Percentiles rank a stretch among this genome's conserved stretches.
Conservation (phyloP, 1,139 yeast species). For the Geotrichum australiense region DNA sequence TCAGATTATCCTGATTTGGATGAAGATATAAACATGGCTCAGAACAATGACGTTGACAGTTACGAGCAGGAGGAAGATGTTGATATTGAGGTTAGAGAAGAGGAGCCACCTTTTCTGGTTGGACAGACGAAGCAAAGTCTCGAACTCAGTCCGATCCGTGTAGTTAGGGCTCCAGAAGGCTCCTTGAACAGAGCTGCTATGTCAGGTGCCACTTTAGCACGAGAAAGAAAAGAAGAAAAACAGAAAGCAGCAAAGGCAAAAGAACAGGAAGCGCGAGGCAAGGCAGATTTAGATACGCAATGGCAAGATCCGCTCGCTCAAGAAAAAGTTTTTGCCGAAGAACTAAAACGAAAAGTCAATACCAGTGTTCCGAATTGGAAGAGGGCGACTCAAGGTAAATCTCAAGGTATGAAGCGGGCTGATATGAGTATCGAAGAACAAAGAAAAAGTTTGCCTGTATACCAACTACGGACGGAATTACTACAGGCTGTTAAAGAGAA, state of each 20-base stretch:
- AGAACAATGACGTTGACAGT: conserved; percentile 29
- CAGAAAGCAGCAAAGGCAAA: conserved; percentile 43
- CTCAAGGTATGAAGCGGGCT: conserved; percentile 27
- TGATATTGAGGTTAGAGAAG: conserved; percentile 65
- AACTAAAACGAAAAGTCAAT: conserved; percentile 22
- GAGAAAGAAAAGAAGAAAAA: conserved; percentile 57
- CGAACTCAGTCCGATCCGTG: conserved; percentile 48
- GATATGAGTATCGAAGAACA: conserved; percentile 53
- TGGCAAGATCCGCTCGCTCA: conserved; percentile 30
- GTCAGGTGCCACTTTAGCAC: conserved; percentile 65
- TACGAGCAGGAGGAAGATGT: conserved; percentile 48
- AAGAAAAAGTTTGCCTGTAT: conserved; percentile 68
- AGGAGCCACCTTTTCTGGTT: conserved; percentile 64
- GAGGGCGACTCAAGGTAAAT: conserved; percentile 14
- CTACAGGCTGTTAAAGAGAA: conserved; percentile 54
- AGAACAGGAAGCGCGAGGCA: conserved; percentile 35
- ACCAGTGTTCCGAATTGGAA: conserved; percentile 23
- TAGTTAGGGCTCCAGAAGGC: conserved; percentile 70
- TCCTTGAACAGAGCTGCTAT: conserved; percentile 69
- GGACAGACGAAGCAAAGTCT: conserved; percentile 45
- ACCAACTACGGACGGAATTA: conserved; percentile 50
- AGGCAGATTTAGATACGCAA: conserved; percentile 26
- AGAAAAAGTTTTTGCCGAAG: conserved; percentile 19
- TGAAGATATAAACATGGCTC: conserved; percentile 40
- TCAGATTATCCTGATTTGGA: conserved; percentile 66